phyloP scores from a whole-genome alignment of 2,329 filamentous ascomycete species.

The Achaetomium macrosporum region DNA sequence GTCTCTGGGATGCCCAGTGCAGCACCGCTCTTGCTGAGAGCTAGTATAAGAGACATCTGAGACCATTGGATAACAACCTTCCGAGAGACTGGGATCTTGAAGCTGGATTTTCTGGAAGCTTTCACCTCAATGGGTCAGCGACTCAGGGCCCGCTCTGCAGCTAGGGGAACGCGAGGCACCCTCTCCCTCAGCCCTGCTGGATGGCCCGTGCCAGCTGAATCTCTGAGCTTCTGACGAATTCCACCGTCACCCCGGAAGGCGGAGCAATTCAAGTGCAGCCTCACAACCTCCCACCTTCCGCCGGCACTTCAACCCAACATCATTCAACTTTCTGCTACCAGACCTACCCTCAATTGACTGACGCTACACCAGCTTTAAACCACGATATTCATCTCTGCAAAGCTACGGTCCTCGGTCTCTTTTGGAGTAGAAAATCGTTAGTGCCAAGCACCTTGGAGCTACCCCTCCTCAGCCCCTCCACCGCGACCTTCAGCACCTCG shows the following conservation, averaged over 20 bases:
- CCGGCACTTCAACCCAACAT: neutral
- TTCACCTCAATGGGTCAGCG: too few species aligned
- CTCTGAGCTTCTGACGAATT: conserved; percentile 42
- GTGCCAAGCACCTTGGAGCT: conserved; percentile 17
- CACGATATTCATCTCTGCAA: neutral
- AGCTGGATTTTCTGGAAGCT: neutral
- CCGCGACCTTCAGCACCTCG: neutral
- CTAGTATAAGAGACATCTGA: too few species aligned
- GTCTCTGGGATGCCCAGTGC: too few species aligned
- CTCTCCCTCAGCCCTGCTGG: conserved; percentile 22
- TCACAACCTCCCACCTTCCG: conserved; percentile 15
- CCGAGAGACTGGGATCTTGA: too few species aligned
- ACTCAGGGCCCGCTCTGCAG: neutral
- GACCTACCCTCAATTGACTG: neutral
- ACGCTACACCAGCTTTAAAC: neutral
- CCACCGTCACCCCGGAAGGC: conserved; percentile 26
- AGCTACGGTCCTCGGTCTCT: neutral
- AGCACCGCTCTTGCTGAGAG: too few species aligned
- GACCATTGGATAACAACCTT: too few species aligned
- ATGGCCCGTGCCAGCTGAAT: conserved; percentile 28
- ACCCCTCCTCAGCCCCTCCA: conserved; percentile 17
- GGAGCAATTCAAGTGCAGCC: conserved; percentile 18
- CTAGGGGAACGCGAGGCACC: neutral
- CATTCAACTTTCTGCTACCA: neutral
- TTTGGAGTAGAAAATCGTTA: conserved; percentile 5